Evolutionary conservation across 768 basidiomycete genomes (phyloP).

Genomic region (Hysterangium stoloniferum): DNA sequence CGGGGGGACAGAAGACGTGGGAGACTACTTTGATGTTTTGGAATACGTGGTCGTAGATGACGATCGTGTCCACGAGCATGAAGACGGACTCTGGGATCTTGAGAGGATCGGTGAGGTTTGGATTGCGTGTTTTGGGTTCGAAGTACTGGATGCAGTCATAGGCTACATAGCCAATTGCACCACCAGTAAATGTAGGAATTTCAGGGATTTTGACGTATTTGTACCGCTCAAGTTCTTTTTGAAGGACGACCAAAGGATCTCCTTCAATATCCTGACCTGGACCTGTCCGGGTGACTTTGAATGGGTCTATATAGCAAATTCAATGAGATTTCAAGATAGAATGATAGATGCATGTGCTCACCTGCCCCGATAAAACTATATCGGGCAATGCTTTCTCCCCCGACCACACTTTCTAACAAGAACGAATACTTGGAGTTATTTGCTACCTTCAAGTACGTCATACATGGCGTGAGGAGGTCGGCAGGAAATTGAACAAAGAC

Average conservation of each 20-base stretch:
- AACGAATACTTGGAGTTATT: constrained; percentile 94
- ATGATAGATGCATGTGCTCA: constrained; percentile 28
- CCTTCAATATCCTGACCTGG: constrained; percentile 75
- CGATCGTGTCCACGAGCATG: constrained; percentile 93
- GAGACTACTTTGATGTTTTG: constrained; percentile 94
- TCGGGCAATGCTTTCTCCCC: constrained; percentile 83
- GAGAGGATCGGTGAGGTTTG: constrained; percentile 66
- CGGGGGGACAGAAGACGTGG: constrained; percentile 81
- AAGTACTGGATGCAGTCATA: constrained; percentile 97
- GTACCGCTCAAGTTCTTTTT: constrained; percentile 81
- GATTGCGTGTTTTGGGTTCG: constrained; percentile 78
- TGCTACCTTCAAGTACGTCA: constrained; percentile 89
- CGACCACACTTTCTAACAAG: constrained; percentile 86
- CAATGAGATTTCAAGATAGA: background rate
- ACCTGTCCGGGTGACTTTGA: constrained; percentile 87
- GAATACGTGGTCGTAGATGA: constrained; percentile 95
- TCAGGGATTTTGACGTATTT: constrained; percentile 88
- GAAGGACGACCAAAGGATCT: constrained; percentile 78
- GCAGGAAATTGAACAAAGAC: constrained; percentile 90
- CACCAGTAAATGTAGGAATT: constrained; percentile 91
- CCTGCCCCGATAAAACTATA: constrained; percentile 97
- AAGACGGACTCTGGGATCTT: constrained; percentile 93
- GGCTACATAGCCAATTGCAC: constrained; percentile 94
- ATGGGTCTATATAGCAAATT: constrained; percentile 57
- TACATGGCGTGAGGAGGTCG: constrained; percentile 93